Conservation (phyloP, 2,329 filamentous ascomycete species). For the Ophiostoma novo-ulmi region DNA sequence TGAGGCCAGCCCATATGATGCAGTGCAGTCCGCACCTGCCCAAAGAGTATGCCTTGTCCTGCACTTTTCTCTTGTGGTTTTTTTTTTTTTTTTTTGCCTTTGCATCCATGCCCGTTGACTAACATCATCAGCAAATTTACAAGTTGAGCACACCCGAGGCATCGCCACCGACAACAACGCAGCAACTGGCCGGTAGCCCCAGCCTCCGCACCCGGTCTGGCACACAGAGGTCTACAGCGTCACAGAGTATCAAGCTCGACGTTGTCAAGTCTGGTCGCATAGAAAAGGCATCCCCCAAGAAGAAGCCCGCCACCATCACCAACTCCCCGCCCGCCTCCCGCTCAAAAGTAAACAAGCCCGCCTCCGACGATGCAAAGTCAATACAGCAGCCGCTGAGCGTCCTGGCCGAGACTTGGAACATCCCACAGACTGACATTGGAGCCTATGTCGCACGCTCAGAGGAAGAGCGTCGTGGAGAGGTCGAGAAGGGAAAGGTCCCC, state of each 20-base stretch:
- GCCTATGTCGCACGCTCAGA: slow-evolving; percentile 68
- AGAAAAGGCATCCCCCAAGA: slow-evolving; percentile 41
- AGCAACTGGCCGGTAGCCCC: slow-evolving; percentile 32
- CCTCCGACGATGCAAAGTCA: slow-evolving; percentile 36
- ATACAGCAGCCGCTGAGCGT: slow-evolving; percentile 64
- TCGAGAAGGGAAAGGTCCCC: slow-evolving; percentile 59
- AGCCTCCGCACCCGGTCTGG: slow-evolving; percentile 29
- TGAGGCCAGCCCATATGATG: slow-evolving; percentile 18
- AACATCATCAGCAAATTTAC: slow-evolving; percentile 12
- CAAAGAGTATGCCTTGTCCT: background rate
- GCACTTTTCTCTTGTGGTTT: background rate
- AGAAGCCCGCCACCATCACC: slow-evolving; percentile 30
- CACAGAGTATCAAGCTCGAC: slow-evolving; percentile 35
- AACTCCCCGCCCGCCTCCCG: slow-evolving; percentile 26
- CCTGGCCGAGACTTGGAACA: slow-evolving; percentile 57
- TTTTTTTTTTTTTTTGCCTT: background rate
- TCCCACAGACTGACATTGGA: slow-evolving; percentile 72
- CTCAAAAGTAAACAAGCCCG: slow-evolving; percentile 38
- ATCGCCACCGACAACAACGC: slow-evolving; percentile 39
- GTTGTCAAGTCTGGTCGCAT: slow-evolving; percentile 35
- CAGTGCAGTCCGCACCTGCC: background rate
- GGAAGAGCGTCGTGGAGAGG: slow-evolving; percentile 63
- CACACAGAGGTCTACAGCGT: slow-evolving; percentile 24
- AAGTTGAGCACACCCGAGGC: slow-evolving; percentile 31
- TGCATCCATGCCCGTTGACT: background rate